Base-by-base conservation (phyloP, 2,329 filamentous ascomycete species). In the Aurifilum marmelostoma region DNA sequence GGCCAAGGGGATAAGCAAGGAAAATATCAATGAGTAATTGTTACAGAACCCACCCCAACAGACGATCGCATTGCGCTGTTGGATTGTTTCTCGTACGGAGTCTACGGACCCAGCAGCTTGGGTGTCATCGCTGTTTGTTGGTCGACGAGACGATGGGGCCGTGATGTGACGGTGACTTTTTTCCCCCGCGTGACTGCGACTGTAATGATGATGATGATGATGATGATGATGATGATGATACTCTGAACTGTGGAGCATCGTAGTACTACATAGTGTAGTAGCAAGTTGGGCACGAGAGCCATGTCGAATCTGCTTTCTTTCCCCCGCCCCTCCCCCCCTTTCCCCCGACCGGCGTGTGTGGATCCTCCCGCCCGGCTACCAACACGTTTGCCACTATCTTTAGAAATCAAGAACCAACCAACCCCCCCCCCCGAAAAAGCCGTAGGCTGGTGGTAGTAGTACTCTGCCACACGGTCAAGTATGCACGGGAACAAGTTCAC, bases 331-430 rank as follows among this genome's bases (percentile, higher is more conserved):
- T 4, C n/a, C 41, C 3, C 6, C n/a, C 27, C n/a, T 5, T 11
- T 11, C 5, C 59, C 21, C n/a, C n/a, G n/a, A n/a, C n/a, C n/a
- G n/a, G n/a, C n/a, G n/a, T n/a, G n/a, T n/a, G n/a, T n/a, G n/a
- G n/a, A n/a, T 29, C 6, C 43, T 47, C 11, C 39, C 6, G n/a
- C 16, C 41, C 16, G 2, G 41, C 3, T 43, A n/a, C n/a, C 18
- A n/a, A 47, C 18, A 8, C n/a, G 18, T 27, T 62, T 34, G 61
- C 61, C 37, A 63, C 61, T 47, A 32, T 63, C 39, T 63, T 63
- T 43, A 63, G 61, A 63, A 63, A n/a, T n/a, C n/a, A n/a, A n/a
- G n/a, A n/a, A n/a, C n/a, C n/a, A n/a, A n/a, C n/a, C n/a, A n/a
- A n/a, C n/a, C n/a, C n/a, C n/a, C n/a, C n/a, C n/a, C n/a, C n/a